These are phyloP conservation scores for Aspergillus sclerotialis DNA, from an alignment of 2,329 filamentous ascomycete species.

Conservation along the genomic window DNA sequence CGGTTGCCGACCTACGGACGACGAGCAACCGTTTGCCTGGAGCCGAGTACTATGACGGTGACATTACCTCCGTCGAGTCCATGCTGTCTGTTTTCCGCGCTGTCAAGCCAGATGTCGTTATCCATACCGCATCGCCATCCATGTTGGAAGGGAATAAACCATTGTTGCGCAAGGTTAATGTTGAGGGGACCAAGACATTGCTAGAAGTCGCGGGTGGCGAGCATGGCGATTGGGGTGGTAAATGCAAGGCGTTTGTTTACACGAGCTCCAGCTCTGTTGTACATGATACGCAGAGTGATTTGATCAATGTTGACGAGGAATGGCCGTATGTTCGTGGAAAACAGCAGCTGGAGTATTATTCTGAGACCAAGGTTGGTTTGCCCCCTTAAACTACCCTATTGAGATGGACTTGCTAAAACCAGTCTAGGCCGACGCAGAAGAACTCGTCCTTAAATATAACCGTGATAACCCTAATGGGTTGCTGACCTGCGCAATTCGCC, in stretches of 20 bases:
- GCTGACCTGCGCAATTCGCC: conserved; percentile 73
- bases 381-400: no score
- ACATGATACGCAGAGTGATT: conserved; percentile 70
- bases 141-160: conserved; percentile 46
- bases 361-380: conserved; percentile 69
- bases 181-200: conserved; percentile 74
- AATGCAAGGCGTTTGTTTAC: conserved; percentile 70
- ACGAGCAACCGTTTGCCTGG: conserved; percentile 58
- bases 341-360: conserved; percentile 73
- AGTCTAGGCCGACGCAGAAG: conserved; percentile 72
- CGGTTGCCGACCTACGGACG: conserved; percentile 67
- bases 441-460: conserved; percentile 71
- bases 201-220: conserved; percentile 61
- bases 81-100: conserved; percentile 59
- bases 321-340: conserved; percentile 69
- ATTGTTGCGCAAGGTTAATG: conserved; percentile 74
- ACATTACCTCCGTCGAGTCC: conserved; percentile 62
- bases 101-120: conserved; percentile 70
- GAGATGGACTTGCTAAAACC: no score
- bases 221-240: conserved; percentile 54
- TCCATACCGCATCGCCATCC: conserved; percentile 79
- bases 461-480: conserved; percentile 52
- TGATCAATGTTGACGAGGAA: conserved; percentile 77
- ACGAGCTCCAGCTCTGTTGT: conserved; percentile 85
- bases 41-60: conserved; percentile 65